Percentiles rank a stretch among this genome's conserved stretches.
Conservation (phyloP, 805 yeast genomes). For the Brettanomyces sp. region DNA sequence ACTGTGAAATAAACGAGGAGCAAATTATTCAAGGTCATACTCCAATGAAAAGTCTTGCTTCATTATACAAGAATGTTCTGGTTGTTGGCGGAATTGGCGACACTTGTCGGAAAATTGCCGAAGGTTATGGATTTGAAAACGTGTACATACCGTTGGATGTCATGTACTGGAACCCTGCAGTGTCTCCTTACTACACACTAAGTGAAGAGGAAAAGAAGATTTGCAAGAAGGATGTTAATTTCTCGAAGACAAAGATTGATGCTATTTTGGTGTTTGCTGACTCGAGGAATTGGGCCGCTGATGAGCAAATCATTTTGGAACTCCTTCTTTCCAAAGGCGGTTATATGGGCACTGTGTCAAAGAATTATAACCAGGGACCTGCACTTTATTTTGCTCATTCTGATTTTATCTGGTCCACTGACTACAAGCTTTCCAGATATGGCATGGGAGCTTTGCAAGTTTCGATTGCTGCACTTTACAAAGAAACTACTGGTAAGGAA, state of each 20-base stretch:
- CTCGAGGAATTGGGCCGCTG: constrained; percentile 88
- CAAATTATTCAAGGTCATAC: constrained; percentile 92
- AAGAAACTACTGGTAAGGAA: constrained; percentile 77
- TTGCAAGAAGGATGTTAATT: constrained; percentile 51
- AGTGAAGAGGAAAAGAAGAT: constrained; percentile 60
- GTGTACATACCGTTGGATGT: constrained; percentile 78
- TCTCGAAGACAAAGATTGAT: constrained; percentile 57
- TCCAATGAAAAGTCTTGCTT: constrained; percentile 79
- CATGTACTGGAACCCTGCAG: constrained; percentile 80
- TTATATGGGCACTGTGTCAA: constrained; percentile 72
- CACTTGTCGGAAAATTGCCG: constrained; percentile 74
- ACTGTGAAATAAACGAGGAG: constrained; percentile 52
- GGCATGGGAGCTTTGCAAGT: constrained; percentile 95
- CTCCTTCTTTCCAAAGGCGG: constrained; percentile 69
- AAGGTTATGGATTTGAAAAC: constrained; percentile 72
- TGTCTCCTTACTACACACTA: constrained; percentile 72
- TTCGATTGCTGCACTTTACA: constrained; percentile 74
- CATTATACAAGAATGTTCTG: constrained; percentile 58
- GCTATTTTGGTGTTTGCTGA: constrained; percentile 88
- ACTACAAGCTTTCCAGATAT: constrained; percentile 70
- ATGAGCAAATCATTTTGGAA: constrained; percentile 82
- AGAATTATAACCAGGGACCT: constrained; percentile 69
- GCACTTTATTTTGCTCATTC: constrained; percentile 82
- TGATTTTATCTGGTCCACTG: constrained; percentile 90
- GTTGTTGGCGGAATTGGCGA: constrained; percentile 89